Evolutionary conservation across 768 basidiomycete species (phyloP), one percentile per base, ranked within the genome.

Genomic region (Boletus coccyginus): DNA sequence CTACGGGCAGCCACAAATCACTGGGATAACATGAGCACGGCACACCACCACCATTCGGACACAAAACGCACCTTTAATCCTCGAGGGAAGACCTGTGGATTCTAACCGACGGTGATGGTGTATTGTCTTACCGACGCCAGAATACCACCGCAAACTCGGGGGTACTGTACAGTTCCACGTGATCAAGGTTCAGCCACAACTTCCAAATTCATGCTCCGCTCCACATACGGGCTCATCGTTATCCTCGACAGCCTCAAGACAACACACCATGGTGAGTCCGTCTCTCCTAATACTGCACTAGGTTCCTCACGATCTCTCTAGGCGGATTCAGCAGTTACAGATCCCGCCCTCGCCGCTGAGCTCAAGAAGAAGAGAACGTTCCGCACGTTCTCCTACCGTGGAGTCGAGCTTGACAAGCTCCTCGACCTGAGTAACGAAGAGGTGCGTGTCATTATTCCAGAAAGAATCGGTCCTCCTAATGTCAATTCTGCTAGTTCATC

Each of bases 301-400:
- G 1, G 2, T 16, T 41, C 38, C 24, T 59, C 50, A 62, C 27
- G 12, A 35, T 46, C 4, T 36, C 12, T 42, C 27, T 65, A 94
- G 92, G 88, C 92, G 77, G 92, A 93, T 75, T 77, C 82, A 65
- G 77, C 76, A 54, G 81, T 94, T 66, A 96, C 95, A 77, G 94
- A 97, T 77, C 93, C 94, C 70, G 76, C 86, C 75, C 77, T 92
- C 74, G 97, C 96, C 67, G 95, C 95, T 60, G 96, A 95, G 74
- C 84, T 96, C 80, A 97, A 97, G 89, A 95, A 94, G 83, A 94
- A 87, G 86, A 82, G 97, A 71, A 95, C 94, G 56, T 98, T 98
- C 90, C 91, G 93, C 71, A 98, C 96, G 68, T 98, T 96, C 82
- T 92, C 92, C 36, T 99, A 94, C 86, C 91, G 97, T 70, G 97